Evolutionary conservation across 257 asterid species (phyloP), one percentile per base, ranked within the genome.

Genomic region (Solanum tarijense): DNA sequence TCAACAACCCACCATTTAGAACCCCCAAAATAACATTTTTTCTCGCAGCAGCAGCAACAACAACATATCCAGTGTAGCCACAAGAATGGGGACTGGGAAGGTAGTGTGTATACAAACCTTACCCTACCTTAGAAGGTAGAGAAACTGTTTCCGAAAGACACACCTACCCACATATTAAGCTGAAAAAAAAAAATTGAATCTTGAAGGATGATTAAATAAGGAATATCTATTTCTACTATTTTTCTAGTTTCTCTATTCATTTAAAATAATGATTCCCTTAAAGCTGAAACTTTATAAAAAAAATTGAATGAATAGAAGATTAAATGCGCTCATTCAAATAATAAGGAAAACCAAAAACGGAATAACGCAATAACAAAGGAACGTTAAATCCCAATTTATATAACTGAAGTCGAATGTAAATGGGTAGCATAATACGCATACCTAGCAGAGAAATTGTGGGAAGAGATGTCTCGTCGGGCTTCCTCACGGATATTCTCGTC

Each of bases 401-500:
- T 35, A 35, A n/a, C 38, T 7, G 48, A 74, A 74, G 31, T 35
- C 5, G 52, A 74, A 74, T 6, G 20, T 48, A 75, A 76, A n/a
- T 39, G 83, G 83, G 58, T 39, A n/a, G 36, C 73, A 25, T 66
- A 25, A 12, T 66, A 66, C 18, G 83, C 48, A 41, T 94, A 93
- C 89, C 93, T 93, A 88, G 97, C 98, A 65, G 96, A 93, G 93
- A 95, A 94, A 87, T 91, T 92, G 91, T 95, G 96, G 84, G 92
- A 48, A 8, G 93, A 89, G 62, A 87, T 79, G 89, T 91, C 93
- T 34, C 95, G 98, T 9, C 98, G 96, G 29, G 98, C 98, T 89
- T 96, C 98, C 12, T 96, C 96, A 14, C 98, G 96, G 88, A 94
- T 94, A 88, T 96, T 94, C 60, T 92, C 95, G 14, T 92, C 96